Evolutionary conservation across 768 basidiomycete species (phyloP).

Genomic region (Mycena pura): DNA sequence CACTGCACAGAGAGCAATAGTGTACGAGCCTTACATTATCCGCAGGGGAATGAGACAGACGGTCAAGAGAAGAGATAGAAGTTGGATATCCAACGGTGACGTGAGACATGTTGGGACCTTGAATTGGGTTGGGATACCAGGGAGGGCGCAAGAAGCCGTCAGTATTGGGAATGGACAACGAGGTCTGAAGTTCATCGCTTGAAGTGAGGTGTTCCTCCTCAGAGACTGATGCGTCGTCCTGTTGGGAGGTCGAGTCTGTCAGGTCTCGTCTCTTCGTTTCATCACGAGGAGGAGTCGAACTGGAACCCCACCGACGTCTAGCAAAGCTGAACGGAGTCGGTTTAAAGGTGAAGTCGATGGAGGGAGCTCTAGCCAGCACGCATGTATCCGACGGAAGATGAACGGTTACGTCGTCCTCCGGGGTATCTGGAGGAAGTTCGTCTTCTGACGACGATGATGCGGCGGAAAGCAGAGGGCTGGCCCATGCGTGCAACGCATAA

Average conservation of each 20-base stretch:
- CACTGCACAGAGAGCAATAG: neutral
- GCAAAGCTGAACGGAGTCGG: constrained; percentile 72
- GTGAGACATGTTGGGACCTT: neutral
- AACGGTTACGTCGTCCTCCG: constrained; percentile 55
- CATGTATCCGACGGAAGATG: constrained; percentile 61
- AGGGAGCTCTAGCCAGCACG: constrained; percentile 52
- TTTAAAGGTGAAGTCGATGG: constrained; percentile 53
- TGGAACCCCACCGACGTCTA: constrained; percentile 63
- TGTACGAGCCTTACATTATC: neutral
- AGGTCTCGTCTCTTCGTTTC: constrained; percentile 30
- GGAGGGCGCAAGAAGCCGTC: neutral
- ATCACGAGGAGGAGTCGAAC: constrained; percentile 42
- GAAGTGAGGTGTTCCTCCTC: constrained; percentile 9
- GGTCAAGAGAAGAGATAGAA: constrained; percentile 17
- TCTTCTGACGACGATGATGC: constrained; percentile 51
- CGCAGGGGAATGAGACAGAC: constrained; percentile 14
- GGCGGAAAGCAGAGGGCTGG: constrained; percentile 50
- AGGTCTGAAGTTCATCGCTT: neutral
- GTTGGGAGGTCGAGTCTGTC: neutral
- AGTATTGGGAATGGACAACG: constrained; percentile 9
- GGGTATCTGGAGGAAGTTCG: constrained; percentile 62
- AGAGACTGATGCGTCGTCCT: constrained; percentile 1
- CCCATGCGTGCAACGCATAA: constrained; percentile 67
- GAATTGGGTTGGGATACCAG: constrained; percentile 9
- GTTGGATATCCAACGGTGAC: constrained; percentile 1